Conservation (phyloP, 1,139 yeast species). For the Yamadazyma conglobata region DNA sequence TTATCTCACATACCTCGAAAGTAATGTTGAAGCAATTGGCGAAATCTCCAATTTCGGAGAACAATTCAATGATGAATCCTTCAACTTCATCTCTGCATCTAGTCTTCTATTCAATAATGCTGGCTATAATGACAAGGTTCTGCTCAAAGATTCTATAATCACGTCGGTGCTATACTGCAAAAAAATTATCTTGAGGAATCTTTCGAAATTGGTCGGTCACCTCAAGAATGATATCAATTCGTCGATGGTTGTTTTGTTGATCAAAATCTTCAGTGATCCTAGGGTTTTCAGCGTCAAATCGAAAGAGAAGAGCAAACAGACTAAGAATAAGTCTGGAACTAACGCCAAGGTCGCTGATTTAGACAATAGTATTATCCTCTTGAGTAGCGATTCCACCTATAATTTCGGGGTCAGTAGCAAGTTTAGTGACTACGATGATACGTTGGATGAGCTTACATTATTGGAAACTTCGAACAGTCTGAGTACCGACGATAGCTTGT, state of each 20-base stretch:
- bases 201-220: conserved; percentile 26
- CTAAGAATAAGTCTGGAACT: conserved; percentile 17
- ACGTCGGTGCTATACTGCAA: conserved; percentile 35
- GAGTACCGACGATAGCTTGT: conserved; percentile 11
- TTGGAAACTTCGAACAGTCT: conserved; percentile 8
- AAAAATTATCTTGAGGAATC: conserved; percentile 33
- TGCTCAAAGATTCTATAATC: conserved; percentile 27
- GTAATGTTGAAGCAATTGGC: conserved; percentile 34
- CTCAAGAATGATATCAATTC: conserved; percentile 39
- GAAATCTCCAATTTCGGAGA: conserved; percentile 31
- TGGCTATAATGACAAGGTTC: conserved; percentile 20
- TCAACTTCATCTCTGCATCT: conserved; percentile 29
- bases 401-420: conserved; percentile 42
- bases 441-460: conserved; percentile 23
- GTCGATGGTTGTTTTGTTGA: conserved; percentile 37
- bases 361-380: conserved; percentile 19
- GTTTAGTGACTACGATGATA: conserved; percentile 18
- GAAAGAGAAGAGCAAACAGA: conserved; percentile 23
- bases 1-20: conserved; percentile 41
- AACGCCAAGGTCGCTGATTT: conserved; percentile 21
- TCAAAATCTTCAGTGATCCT: conserved; percentile 39
- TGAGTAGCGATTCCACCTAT: conserved; percentile 35
- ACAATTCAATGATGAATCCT: conserved; percentile 25
- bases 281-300: conserved; percentile 31
- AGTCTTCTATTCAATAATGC: conserved; percentile 30